Percentiles rank a stretch among this genome's conserved stretches.
phyloP scores from a whole-genome alignment of 2,329 filamentous ascomycete species.

The Onygena corvina region DNA sequence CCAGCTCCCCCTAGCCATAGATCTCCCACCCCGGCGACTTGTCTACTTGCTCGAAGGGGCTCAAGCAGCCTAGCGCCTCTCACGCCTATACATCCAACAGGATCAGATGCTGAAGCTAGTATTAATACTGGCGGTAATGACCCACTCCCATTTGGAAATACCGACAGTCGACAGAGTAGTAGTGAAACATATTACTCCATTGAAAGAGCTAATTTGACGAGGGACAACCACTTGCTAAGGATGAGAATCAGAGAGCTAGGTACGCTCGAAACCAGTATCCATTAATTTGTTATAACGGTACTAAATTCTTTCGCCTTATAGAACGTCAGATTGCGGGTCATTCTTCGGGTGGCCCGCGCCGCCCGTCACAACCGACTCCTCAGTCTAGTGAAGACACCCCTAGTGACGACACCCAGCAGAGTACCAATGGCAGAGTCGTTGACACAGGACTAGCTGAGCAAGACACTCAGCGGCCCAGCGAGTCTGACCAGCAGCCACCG shows the following conservation, averaged over 20 bases:
- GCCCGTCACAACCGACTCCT: background rate
- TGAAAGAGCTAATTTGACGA: conserved; percentile 35
- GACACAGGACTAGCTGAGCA: too few relatives aligned
- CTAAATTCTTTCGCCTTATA: too few relatives aligned
- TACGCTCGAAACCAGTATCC: too few relatives aligned
- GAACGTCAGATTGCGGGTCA: conserved; percentile 2
- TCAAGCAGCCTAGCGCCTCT: conserved; percentile 2
- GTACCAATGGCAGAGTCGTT: too few relatives aligned
- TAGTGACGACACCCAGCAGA: background rate
- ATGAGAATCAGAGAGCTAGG: conserved; percentile 38
- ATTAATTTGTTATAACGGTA: background rate
- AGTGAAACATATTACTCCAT: conserved; percentile 39
- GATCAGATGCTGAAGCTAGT: conserved; percentile 15
- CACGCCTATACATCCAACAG: background rate
- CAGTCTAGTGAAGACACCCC: background rate
- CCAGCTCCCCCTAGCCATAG: conserved; percentile 15
- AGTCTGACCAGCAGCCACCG: background rate
- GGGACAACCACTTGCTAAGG: conserved; percentile 40
- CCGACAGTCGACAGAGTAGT: conserved; percentile 27
- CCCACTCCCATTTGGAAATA: conserved; percentile 14
- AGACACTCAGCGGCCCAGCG: too few relatives aligned
- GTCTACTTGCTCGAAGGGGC: background rate
- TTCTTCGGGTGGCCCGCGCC: background rate
- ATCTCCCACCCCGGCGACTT: conserved; percentile 27
- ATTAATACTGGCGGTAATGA: conserved; percentile 8